These are phyloP conservation scores for Prototheca stagnorum DNA, from an alignment of 163 green algal genomes.

Conservation along the genomic window DNA sequence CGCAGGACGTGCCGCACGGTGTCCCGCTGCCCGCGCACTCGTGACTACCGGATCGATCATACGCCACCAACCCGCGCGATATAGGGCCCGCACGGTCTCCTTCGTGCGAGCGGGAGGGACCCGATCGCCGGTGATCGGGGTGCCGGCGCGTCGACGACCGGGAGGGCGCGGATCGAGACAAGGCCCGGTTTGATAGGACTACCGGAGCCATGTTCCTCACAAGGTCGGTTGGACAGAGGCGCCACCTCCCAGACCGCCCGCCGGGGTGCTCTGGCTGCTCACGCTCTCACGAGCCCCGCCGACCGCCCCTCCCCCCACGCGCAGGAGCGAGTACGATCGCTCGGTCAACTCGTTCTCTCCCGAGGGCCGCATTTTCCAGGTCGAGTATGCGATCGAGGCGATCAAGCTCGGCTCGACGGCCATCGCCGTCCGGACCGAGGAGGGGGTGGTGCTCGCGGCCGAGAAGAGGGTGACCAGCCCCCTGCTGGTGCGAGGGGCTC, in stretches of 20 bases:
- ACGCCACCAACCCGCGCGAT: too few species aligned
- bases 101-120: too few species aligned
- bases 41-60: too few species aligned
- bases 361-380: constrained; percentile 91
- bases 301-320: background rate
- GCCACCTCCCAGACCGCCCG: too few species aligned
- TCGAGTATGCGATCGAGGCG: constrained; percentile 98
- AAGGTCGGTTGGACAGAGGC: background rate
- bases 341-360: constrained; percentile 96
- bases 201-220: background rate
- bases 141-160: too few species aligned
- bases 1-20: too few species aligned
- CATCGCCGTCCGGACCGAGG: constrained; percentile 73
- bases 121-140: too few species aligned
- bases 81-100: too few species aligned
- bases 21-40: too few species aligned
- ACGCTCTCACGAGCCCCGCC: background rate
- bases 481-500: constrained; percentile 53
- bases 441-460: constrained; percentile 88
- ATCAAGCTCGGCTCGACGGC: constrained; percentile 98
- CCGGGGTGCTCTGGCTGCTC: too few species aligned
- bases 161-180: too few species aligned
- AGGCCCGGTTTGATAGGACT: too few species aligned
- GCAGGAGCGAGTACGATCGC: constrained; percentile 82
- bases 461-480: constrained; percentile 96